Conservation (phyloP, 306 rosid genomes). For the Pyrus bretschneideri region DNA sequence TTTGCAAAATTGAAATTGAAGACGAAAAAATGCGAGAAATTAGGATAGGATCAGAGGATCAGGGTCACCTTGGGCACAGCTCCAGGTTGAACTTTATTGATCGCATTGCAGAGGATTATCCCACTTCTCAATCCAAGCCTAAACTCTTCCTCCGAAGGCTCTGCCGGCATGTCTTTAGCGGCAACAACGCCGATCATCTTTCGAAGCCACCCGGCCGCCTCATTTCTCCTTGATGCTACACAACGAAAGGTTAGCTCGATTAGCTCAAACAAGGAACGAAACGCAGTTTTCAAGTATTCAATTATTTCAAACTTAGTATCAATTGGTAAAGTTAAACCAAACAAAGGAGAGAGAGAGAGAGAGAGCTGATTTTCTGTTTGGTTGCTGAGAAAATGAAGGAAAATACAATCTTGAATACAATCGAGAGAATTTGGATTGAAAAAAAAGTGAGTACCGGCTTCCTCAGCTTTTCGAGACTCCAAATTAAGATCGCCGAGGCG, state of each 20-base stretch:
- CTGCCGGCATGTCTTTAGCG: conserved; percentile 94
- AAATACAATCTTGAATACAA: neutral
- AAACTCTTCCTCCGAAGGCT: conserved; percentile 94
- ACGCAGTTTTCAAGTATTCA: neutral
- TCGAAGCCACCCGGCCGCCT: conserved; percentile 95
- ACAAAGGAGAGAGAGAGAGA: neutral
- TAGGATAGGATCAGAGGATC: conserved; percentile 6
- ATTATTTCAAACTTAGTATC: neutral
- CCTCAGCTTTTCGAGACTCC: conserved; percentile 73
- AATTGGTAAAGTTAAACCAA: neutral
- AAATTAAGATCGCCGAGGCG: conserved; percentile 69
- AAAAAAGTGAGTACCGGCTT: conserved; percentile 52
- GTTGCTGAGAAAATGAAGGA: neutral
- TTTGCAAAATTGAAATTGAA: neutral
- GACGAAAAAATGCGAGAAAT: neutral
- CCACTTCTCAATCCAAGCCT: conserved; percentile 96
- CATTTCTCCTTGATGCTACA: conserved; percentile 79
- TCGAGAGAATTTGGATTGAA: neutral
- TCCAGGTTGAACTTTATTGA: conserved; percentile 78
- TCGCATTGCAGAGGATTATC: conserved; percentile 79
- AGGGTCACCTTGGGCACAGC: conserved; percentile 70
- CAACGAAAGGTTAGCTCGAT: neutral
- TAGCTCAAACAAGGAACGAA: neutral
- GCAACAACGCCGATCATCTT: conserved; percentile 93
- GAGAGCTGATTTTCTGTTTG: neutral